Evolutionary conservation across 345 rosid genomes (phyloP), one percentile per base, ranked within the genome.

Genomic region (Eucalyptus curtisii): DNA sequence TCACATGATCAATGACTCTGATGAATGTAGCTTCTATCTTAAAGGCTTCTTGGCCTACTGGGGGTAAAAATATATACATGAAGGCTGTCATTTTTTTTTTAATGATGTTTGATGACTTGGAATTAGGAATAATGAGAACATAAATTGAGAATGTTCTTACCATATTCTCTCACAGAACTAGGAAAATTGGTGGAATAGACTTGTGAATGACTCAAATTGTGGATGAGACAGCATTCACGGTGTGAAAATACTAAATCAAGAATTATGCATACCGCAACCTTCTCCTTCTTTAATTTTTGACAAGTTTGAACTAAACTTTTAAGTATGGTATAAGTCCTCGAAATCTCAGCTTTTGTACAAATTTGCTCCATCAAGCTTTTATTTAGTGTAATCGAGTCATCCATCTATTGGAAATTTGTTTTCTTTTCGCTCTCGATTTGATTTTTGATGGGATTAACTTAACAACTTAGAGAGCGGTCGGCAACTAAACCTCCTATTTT

Each of bases 1-100:
- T 8, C 24, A 7, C 2, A 52, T 19, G 2, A 66, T 66, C 42
- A 8, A 31, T 4, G 12, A 1, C 0, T 20, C 11, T 15, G 11
- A 68, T 16, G 42, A 66, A 31, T 8, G 0, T n/a, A 19, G 0
- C 6, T 31, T 19, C 22, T 15, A 66, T 66, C 22, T n/a, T 7
- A 66, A 66, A 17, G 40, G 22, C 2, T 66, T 66, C 40, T n/a
- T 15, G 0, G 6, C 22, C 0, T 7, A n/a, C 0, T 0, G 0
- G 1, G 20, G 31, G 22, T 66, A 11, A 33, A 8, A 4, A 7
- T 31, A 15, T 31, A 66, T 66, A 52, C 0, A 3, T 8, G 20
- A 64, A 64, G 71, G 37, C 19, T 64, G 8, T 0, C 19, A 14
- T 25, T 64, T 64, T 30, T 13, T 6, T 59, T 19, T 52, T 3